Evolutionary conservation across 1,139 yeast genomes (phyloP).

Genomic region (Yamadazyma triangularis): DNA sequence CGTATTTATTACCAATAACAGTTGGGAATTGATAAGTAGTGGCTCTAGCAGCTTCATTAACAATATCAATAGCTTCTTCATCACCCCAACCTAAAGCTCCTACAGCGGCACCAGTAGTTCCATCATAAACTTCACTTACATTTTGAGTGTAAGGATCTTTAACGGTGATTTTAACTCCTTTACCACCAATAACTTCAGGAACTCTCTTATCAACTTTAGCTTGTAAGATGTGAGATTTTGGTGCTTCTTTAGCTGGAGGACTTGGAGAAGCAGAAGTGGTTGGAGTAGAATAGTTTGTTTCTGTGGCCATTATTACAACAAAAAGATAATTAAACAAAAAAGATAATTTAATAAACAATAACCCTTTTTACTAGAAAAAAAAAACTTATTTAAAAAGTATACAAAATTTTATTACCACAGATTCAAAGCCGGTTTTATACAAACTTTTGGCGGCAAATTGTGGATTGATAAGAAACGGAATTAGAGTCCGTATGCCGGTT

Average conservation of each 20-base stretch:
- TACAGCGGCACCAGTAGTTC: conserved; percentile 64
- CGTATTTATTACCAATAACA: conserved; percentile 36
- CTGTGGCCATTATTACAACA: too few species aligned
- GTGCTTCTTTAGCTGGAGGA: conserved; percentile 10
- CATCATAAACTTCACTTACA: conserved; percentile 41
- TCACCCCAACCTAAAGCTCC: conserved; percentile 60
- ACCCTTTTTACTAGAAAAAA: too few species aligned
- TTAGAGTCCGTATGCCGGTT: too few species aligned
- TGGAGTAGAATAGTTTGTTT: conserved; percentile 7
- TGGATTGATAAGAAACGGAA: too few species aligned
- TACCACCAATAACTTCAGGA: conserved; percentile 43
- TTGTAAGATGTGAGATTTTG: conserved; percentile 30
- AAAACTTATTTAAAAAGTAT: too few species aligned
- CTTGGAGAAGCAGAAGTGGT: conserved; percentile 12
- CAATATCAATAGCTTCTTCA: conserved; percentile 43
- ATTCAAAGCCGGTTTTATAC: too few species aligned
- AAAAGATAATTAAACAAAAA: too few species aligned
- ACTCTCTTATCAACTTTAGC: conserved; percentile 33
- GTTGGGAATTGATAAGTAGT: conserved; percentile 45
- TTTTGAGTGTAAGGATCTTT: conserved; percentile 42
- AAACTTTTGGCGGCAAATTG: too few species aligned
- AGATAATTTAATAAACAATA: too few species aligned
- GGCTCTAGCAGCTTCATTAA: conserved; percentile 45
- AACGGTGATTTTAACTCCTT: conserved; percentile 45
- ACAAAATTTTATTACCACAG: too few species aligned